Evolutionary conservation across 768 basidiomycete species (phyloP).

Genomic region (Ramaria sp.): DNA sequence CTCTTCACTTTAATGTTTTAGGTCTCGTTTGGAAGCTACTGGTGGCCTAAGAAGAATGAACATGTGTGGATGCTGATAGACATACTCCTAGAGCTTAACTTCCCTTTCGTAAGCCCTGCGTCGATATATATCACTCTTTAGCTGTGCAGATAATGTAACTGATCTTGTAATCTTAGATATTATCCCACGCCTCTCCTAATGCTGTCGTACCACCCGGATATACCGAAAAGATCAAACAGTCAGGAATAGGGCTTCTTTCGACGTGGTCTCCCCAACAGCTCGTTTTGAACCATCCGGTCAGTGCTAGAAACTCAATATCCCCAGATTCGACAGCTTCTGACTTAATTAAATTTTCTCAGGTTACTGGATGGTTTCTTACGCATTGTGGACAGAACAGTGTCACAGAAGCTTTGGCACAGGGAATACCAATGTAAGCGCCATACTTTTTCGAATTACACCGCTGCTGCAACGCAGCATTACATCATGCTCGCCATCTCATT

Average conservation of each 20-base stretch:
- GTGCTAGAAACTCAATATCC: not conserved
- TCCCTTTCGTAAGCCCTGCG: constrained; percentile 15
- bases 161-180: constrained; percentile 11
- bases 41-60: constrained; percentile 15
- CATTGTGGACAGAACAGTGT: no score
- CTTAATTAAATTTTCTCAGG: constrained; percentile 9
- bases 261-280: constrained; percentile 18
- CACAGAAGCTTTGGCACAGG: no score
- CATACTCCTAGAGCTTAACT: constrained; percentile 14
- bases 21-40: constrained; percentile 17
- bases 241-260: constrained; percentile 13
- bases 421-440: no score
- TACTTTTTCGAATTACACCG: no score
- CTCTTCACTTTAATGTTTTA: not conserved
- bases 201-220: constrained; percentile 12
- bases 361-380: constrained; percentile 18
- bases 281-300: constrained; percentile 16
- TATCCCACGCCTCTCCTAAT: constrained; percentile 14
- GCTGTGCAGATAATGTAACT: not conserved
- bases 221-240: constrained; percentile 12
- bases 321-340: not conserved
- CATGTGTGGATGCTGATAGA: constrained; percentile 16
- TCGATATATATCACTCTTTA: not conserved
- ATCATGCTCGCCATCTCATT: constrained; percentile 4
- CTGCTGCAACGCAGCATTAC: constrained; percentile 16